These are phyloP conservation scores for Clausena lansium DNA, from an alignment of 345 rosid species.

Conservation along the genomic window DNA sequence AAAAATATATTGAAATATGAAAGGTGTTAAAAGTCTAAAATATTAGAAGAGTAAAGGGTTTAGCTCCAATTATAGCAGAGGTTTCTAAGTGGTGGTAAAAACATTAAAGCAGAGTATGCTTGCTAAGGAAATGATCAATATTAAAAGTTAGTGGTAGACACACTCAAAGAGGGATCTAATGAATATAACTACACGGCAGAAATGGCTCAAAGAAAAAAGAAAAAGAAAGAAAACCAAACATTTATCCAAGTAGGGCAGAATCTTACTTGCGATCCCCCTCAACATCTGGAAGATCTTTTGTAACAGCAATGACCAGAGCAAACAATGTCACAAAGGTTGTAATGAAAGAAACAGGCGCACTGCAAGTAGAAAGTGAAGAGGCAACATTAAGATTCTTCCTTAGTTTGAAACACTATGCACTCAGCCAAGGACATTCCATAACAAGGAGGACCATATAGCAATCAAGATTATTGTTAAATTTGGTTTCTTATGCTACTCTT, in stretches of 20 bases:
- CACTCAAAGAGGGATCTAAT: not conserved
- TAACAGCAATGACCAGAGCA: conserved; percentile 90
- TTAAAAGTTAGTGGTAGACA: not conserved
- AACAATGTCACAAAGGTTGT: conserved; percentile 86
- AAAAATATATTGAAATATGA: not conserved
- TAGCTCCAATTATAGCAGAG: not conserved
- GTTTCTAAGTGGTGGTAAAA: not conserved
- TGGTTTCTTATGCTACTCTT: not conserved
- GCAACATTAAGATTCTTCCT: conserved; percentile 16
- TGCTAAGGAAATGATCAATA: not conserved
- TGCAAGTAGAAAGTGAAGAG: conserved; percentile 34
- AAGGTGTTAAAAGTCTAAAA: not conserved
- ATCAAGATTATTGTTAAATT: not conserved
- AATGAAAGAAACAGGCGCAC: conserved; percentile 96
- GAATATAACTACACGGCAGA: not conserved
- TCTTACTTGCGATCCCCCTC: conserved; percentile 98
- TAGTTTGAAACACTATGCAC: not conserved
- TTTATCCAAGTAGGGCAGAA: not conserved
- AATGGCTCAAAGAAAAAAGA: conserved; percentile 7
- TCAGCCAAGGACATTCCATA: not conserved
- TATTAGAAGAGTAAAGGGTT: not conserved
- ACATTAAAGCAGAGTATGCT: not conserved
- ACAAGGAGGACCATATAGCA: not conserved
- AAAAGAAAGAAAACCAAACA: conserved; percentile 1
- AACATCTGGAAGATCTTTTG: conserved; percentile 94